phyloP scores from a whole-genome alignment of 208 protist species.

The Polymyxa betae region DNA sequence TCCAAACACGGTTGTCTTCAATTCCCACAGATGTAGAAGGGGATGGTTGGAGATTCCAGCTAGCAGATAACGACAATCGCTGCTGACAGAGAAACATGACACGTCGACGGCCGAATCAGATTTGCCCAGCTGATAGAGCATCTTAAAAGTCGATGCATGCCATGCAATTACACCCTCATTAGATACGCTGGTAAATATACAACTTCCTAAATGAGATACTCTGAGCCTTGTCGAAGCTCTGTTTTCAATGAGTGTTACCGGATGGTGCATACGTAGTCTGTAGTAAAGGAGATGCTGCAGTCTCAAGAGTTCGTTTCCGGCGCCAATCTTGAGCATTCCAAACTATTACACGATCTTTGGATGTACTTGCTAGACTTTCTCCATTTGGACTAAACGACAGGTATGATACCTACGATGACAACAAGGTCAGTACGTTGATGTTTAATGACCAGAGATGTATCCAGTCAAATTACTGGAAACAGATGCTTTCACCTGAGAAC shows the following conservation, averaged over 20 bases:
- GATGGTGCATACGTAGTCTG: constrained; percentile 10
- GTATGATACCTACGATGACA: background rate
- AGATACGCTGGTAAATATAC: background rate
- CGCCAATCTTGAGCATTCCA: constrained; percentile 42
- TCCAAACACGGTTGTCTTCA: no score
- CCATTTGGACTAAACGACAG: constrained; percentile 30
- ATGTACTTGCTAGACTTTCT: background rate
- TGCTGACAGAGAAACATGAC: constrained; percentile 27
- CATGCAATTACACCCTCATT: background rate
- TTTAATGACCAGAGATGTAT: background rate
- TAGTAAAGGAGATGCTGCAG: background rate
- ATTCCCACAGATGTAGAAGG: background rate
- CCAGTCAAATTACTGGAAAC: background rate
- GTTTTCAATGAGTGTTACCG: background rate
- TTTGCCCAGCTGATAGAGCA: constrained; percentile 36
- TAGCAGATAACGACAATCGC: background rate
- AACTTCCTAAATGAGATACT: background rate
- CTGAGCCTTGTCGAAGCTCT: background rate
- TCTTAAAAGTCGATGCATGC: background rate
- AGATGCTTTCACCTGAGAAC: background rate
- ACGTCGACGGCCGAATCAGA: background rate
- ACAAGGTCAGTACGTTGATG: no score
- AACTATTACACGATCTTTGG: constrained; percentile 25
- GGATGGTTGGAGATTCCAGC: background rate
- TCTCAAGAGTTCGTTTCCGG: constrained; percentile 13